These are phyloP conservation scores for Symbiodinium natans DNA, from an alignment of 73 alveolate species.

Conservation along the genomic window DNA sequence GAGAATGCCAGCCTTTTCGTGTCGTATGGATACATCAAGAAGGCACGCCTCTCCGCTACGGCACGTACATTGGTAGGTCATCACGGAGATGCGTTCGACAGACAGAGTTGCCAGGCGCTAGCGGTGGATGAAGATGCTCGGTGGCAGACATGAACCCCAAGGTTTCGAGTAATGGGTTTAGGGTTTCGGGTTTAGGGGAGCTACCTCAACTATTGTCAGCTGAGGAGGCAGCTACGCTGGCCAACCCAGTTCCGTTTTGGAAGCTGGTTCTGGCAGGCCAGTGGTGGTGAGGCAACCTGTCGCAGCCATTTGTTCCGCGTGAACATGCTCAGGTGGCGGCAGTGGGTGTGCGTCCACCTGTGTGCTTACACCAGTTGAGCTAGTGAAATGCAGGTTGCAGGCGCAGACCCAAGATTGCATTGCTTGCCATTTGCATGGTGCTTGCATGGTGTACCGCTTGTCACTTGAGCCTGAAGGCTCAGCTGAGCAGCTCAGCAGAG, in stretches of 20 bases:
- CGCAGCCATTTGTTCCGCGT: too few species aligned
- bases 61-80: neutral
- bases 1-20: conserved; percentile 67
- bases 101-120: neutral
- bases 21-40: conserved; percentile 41
- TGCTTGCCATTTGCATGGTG: too few species aligned
- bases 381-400: conserved; percentile 48
- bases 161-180: too few species aligned
- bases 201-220: too few species aligned
- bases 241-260: conserved; percentile 65
- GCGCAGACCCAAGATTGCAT: neutral
- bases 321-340: conserved; percentile 36
- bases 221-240: conserved; percentile 17
- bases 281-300: too few species aligned
- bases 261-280: conserved; percentile 44
- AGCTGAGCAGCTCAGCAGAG: neutral
- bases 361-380: conserved; percentile 80
- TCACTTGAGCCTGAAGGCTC: neutral
- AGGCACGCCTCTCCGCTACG: neutral
- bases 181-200: too few species aligned
- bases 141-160: neutral
- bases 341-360: conserved; percentile 81
- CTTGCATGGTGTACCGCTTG: neutral
- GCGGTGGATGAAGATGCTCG: neutral
- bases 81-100: neutral